phyloP scores from a whole-genome alignment of 441 rosid genomes.

The Cnidoscolus chayamansa region DNA sequence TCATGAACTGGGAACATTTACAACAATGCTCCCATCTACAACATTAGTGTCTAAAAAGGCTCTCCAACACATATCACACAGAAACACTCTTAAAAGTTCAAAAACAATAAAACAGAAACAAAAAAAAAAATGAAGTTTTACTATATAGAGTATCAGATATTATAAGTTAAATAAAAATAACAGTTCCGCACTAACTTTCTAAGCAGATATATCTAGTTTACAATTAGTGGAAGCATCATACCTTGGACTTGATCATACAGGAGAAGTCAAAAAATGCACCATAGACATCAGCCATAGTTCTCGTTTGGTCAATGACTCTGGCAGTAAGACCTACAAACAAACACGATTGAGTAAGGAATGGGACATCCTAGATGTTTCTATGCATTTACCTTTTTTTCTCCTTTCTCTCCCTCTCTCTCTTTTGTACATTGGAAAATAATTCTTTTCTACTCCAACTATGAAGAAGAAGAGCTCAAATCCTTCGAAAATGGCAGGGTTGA shows the following conservation, averaged over 20 bases:
- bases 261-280: conserved; percentile 86
- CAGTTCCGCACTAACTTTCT: not conserved
- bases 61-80: not conserved
- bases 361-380: not conserved
- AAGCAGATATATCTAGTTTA: conserved; percentile 2
- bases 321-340: conserved; percentile 79
- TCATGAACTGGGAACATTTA: not conserved
- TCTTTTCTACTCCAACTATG: not conserved
- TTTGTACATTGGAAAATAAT: too few relatives aligned
- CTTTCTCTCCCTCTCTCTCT: too few relatives aligned
- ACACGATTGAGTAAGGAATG: conserved; percentile 7
- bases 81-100: not conserved
- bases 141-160: not conserved
- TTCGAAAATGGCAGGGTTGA: not conserved
- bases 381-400: not conserved
- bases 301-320: conserved; percentile 73
- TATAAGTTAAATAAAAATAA: not conserved
- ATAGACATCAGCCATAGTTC: conserved; percentile 83
- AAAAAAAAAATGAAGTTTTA: not conserved
- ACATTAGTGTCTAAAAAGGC: not conserved
- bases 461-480: conserved; percentile 5
- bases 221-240: conserved; percentile 22
- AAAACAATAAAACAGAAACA: not conserved
- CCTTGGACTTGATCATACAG: conserved; percentile 74
- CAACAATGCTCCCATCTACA: not conserved